Conservation (phyloP, 2,329 filamentous ascomycete genomes). For the Laburnicola sp. region DNA sequence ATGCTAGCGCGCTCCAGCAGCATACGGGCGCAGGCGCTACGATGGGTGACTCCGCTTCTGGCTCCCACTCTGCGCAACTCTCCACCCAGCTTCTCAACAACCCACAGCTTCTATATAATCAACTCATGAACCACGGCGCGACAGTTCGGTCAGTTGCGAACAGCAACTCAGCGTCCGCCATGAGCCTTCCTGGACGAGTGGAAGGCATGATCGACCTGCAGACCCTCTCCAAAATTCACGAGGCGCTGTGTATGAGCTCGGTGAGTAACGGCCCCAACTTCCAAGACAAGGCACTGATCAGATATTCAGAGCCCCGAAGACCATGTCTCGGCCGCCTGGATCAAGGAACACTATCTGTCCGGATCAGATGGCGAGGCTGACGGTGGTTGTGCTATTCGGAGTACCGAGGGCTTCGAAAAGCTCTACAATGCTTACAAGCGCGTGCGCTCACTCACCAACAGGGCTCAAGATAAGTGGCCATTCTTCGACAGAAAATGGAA, state of each 20-base stretch:
- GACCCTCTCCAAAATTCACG: constrained; percentile 27
- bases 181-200: constrained; percentile 18
- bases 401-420: constrained; percentile 25
- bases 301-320: constrained; percentile 19
- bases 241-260: constrained; percentile 24
- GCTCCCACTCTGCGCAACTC: background rate
- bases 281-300: background rate
- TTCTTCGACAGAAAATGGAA: constrained; percentile 33
- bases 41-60: background rate
- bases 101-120: background rate
- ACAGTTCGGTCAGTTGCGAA: background rate
- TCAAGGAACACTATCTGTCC: constrained; percentile 27
- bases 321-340: constrained; percentile 24
- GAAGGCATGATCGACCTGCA: constrained; percentile 29
- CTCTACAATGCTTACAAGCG: constrained; percentile 35
- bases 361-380: constrained; percentile 8
- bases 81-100: background rate
- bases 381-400: constrained; percentile 19
- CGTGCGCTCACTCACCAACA: constrained; percentile 32
- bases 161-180: constrained; percentile 2
- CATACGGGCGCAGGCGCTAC: background rate
- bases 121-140: background rate
- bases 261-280: background rate
- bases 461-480: constrained; percentile 38
- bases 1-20: background rate